These are phyloP conservation scores for Schizopora paradoxa DNA, from an alignment of 1,284 basidiomycete species.

Conservation along the genomic window DNA sequence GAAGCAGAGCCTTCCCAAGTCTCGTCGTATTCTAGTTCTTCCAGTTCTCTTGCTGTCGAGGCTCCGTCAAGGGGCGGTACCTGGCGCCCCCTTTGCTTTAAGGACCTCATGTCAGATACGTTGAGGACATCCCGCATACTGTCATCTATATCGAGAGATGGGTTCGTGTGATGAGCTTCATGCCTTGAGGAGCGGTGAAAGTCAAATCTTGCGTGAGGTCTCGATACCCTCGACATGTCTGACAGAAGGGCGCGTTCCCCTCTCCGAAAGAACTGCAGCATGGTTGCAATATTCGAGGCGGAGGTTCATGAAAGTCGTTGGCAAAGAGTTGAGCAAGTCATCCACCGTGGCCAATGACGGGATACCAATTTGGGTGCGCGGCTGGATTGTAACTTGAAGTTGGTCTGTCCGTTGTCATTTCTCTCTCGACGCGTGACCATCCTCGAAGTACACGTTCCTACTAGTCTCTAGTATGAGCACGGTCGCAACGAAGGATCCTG, in stretches of 20 bases:
- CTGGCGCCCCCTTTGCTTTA: slow-evolving; percentile 35
- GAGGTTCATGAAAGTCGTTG: not conserved
- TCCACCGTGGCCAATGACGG: too few relatives aligned
- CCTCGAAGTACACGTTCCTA: too few relatives aligned
- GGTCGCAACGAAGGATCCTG: too few relatives aligned
- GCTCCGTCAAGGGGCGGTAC: slow-evolving; percentile 2
- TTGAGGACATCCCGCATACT: slow-evolving; percentile 52
- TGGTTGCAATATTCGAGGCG: slow-evolving; percentile 1
- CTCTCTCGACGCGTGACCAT: too few relatives aligned
- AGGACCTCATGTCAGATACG: slow-evolving; percentile 61
- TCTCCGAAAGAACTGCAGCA: not conserved
- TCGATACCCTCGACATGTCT: not conserved
- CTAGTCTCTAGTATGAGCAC: too few relatives aligned
- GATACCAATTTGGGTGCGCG: too few relatives aligned
- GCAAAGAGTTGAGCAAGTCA: not conserved
- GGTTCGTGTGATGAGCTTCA: slow-evolving; percentile 30
- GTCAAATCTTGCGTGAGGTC: too few relatives aligned
- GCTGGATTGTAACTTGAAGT: too few relatives aligned
- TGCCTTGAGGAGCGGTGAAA: too few relatives aligned
- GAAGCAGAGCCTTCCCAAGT: slow-evolving; percentile 25
- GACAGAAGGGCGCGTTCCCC: too few relatives aligned
- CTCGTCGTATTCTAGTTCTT: slow-evolving; percentile 37
- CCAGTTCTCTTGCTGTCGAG: slow-evolving; percentile 42
- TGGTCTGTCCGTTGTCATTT: too few relatives aligned
- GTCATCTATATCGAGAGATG: slow-evolving; percentile 57